Conservation (phyloP, 768 basidiomycete species). For the Dentipellis fragilis region DNA sequence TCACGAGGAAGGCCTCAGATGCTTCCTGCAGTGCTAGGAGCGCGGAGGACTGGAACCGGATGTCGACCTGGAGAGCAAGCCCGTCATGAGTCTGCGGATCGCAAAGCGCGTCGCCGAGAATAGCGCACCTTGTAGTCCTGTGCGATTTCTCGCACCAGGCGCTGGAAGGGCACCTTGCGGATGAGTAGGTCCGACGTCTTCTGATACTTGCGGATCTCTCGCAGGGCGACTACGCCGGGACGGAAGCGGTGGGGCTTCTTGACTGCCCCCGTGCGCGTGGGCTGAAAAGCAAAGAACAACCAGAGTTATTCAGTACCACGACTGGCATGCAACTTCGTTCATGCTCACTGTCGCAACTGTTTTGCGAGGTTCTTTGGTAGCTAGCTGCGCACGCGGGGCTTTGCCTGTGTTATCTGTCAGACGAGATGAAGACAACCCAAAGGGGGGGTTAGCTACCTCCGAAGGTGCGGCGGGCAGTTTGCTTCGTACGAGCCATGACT, state of each 20-base stretch:
- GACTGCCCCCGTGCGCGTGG: conserved; percentile 29
- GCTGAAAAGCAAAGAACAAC: background rate
- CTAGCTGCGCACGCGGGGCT: conserved; percentile 52
- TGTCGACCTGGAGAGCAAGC: conserved; percentile 27
- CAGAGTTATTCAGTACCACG: background rate
- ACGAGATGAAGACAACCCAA: conserved; percentile 2
- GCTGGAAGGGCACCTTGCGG: conserved; percentile 29
- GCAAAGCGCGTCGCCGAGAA: background rate
- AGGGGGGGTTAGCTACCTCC: conserved; percentile 1
- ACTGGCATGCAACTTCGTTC: conserved; percentile 15
- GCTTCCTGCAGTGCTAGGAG: conserved; percentile 33
- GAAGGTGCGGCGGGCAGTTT: conserved; percentile 7
- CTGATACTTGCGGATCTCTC: conserved; percentile 47
- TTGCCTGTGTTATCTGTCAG: conserved; percentile 30
- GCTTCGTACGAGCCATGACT: conserved; percentile 10
- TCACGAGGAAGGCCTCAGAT: conserved; percentile 36
- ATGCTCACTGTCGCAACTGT: conserved; percentile 32
- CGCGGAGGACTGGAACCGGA: conserved; percentile 38
- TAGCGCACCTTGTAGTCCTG: conserved; percentile 39
- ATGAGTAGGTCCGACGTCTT: conserved; percentile 13
- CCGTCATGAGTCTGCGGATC: background rate
- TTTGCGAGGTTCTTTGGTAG: conserved; percentile 51
- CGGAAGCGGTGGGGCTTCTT: conserved; percentile 80
- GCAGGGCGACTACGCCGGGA: conserved; percentile 69
- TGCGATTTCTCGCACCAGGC: conserved; percentile 41